These are phyloP conservation scores for Sabuloglossum arenarium DNA, from an alignment of 495 filamentous ascomycete genomes.

Conservation along the genomic window DNA sequence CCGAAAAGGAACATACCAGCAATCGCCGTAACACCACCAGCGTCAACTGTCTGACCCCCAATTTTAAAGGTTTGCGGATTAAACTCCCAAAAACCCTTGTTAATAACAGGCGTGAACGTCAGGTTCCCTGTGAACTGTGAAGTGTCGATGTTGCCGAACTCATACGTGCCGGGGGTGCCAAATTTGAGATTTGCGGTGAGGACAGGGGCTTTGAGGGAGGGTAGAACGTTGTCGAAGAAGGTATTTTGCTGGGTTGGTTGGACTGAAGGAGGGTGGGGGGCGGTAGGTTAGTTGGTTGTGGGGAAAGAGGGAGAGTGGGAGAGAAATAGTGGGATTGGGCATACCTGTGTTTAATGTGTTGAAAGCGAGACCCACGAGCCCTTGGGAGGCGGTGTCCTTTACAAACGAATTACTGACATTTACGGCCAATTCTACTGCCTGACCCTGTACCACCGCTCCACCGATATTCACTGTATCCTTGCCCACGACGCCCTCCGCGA, in stretches of 20 bases:
- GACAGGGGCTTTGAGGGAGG: slow-evolving; percentile 40
- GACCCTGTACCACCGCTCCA: slow-evolving; percentile 39
- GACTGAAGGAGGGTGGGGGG: no score
- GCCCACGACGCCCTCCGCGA: slow-evolving; percentile 42
- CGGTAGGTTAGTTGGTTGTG: neutral
- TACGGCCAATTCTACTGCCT: slow-evolving; percentile 52
- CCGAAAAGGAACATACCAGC: no score
- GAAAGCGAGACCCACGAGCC: slow-evolving; percentile 64
- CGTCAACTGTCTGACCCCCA: slow-evolving; percentile 19
- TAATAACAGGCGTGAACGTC: slow-evolving; percentile 41
- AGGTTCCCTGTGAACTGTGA: slow-evolving; percentile 42
- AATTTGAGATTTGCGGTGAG: slow-evolving; percentile 51
- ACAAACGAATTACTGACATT: slow-evolving; percentile 42
- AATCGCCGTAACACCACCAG: slow-evolving; percentile 18
- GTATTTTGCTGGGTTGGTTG: slow-evolving; percentile 45
- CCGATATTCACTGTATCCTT: slow-evolving; percentile 57
- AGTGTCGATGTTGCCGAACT: slow-evolving; percentile 53
- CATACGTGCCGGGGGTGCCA: slow-evolving; percentile 42
- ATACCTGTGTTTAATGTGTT: slow-evolving; percentile 39
- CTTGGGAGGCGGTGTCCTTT: slow-evolving; percentile 37
- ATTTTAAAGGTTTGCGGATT: slow-evolving; percentile 35
- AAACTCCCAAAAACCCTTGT: slow-evolving; percentile 60
- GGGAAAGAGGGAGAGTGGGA: neutral
- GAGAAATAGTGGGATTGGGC: neutral
- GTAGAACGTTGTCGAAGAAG: slow-evolving; percentile 60